Base-by-base conservation (phyloP, 31 red algal species). In the Endocladia muricata region DNA sequence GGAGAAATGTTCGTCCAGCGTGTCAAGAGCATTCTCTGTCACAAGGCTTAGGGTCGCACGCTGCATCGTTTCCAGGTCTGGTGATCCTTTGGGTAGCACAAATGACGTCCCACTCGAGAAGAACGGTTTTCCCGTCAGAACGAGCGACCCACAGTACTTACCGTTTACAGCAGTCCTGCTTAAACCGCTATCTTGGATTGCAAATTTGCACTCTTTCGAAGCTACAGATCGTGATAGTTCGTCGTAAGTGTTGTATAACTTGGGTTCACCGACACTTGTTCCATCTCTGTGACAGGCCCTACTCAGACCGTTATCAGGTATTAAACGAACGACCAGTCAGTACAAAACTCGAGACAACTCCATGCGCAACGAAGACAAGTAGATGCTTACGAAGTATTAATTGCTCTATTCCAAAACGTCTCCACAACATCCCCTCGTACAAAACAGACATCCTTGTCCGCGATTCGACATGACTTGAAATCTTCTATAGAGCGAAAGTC, bases 11-110 rank as follows among this genome's bases (percentile, higher is more conserved):
- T 57, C 21, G 2, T 54, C 29, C 7, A 76, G 54, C 9, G 32
- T 55, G 1, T 9, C 34, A 7, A 37, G 8, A 2, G 54, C 19
- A 13, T 42, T 31, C 31, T 33, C 51, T 31, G 25, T 3, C 58
- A 41, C 4, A 1, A 65, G 21, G 39, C 30, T 41, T 30, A 79
- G 25, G 2, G 76, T 79, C 7, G 57, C 76, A 19, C 41, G 19
- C 8, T 61, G 49, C 57, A 79, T 66, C 0, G 40, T 30, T 37
- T n/a, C 38, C 1, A 44, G 35, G 5, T 66, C 43, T 42, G 4
- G 21, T 4, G 76, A 79, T 3, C 42, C 61, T 38, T 54, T 63
- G 11, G 76, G 76, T 1, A 79, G 40, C 2, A 79, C 8, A 23
- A 79, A 1, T n/a, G 59, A 67, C 9, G 43, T 26, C 2, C 61